Evolutionary conservation across 768 basidiomycete species (phyloP).

Genomic region (Lactarius indigo): DNA sequence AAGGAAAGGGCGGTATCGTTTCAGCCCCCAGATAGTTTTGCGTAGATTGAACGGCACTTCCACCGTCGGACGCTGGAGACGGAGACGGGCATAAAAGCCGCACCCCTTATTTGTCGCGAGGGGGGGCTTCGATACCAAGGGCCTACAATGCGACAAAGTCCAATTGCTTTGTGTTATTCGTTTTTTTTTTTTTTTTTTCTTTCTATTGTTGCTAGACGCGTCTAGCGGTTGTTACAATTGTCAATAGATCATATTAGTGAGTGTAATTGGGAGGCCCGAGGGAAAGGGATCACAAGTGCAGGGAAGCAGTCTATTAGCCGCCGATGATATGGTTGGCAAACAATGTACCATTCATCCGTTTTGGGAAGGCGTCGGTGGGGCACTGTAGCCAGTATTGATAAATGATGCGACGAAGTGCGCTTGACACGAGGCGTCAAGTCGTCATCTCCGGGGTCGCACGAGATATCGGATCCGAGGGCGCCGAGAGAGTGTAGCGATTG

Average conservation of each 20-base stretch:
- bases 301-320: background rate
- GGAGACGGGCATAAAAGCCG: conserved; percentile 11
- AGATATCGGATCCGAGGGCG: conserved; percentile 16
- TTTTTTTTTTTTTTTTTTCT: background rate
- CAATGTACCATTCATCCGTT: background rate
- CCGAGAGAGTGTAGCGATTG: conserved; percentile 1
- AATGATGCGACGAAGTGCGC: conserved; percentile 2
- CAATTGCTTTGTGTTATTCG: background rate
- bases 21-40: background rate
- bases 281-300: background rate
- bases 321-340: background rate
- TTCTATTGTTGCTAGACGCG: background rate
- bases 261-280: background rate
- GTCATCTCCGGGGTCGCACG: conserved; percentile 14
- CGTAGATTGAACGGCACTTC: conserved; percentile 13
- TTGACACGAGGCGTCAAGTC: conserved; percentile 9
- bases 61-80: background rate
- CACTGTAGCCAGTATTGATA: background rate
- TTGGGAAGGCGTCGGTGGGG: background rate
- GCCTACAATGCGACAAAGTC: background rate
- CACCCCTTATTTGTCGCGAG: conserved; percentile 1
- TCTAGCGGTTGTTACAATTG: background rate
- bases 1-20: background rate
- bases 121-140: background rate
- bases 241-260: background rate